Percentiles rank a stretch among this genome's conserved stretches.
Conservation (phyloP, 2,329 filamentous ascomycete genomes). For the Sporothrix schenckii region DNA sequence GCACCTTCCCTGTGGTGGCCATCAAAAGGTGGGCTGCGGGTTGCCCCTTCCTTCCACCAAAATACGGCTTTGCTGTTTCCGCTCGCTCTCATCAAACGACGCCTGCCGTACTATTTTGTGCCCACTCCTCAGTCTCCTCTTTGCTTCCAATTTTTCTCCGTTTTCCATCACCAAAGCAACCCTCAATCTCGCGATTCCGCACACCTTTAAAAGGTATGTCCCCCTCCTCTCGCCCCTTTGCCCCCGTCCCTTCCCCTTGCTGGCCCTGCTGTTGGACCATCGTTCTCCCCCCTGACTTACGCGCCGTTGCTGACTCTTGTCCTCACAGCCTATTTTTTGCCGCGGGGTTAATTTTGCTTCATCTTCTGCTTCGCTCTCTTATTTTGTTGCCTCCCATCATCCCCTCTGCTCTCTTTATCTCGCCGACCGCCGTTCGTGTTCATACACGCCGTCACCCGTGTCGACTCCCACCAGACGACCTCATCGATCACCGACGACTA, state of each 20-base stretch:
- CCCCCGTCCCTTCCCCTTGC: conserved; percentile 1
- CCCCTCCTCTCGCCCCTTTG: neutral
- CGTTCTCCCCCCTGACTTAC: conserved; percentile 8
- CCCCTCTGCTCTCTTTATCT: neutral
- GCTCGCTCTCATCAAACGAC: conserved; percentile 30
- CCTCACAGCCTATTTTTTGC: conserved; percentile 24
- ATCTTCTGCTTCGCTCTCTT: neutral
- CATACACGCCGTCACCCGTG: neutral
- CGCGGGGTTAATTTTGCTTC: conserved; percentile 8
- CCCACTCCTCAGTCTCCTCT: conserved; percentile 27
- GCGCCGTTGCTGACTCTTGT: conserved; percentile 22
- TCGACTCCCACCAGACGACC: neutral
- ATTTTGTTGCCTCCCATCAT: neutral
- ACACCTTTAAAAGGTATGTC: conserved; percentile 24
- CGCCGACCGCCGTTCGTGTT: conserved; percentile 10
- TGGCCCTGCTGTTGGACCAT: neutral
- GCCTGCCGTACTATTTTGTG: conserved; percentile 25
- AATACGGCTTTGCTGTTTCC: conserved; percentile 29
- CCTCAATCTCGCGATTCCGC: conserved; percentile 28
- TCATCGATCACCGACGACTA: neutral
- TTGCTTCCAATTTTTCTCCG: conserved; percentile 26
- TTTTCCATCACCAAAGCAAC: conserved; percentile 34
- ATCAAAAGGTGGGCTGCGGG: conserved; percentile 13
- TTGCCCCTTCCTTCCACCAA: conserved; percentile 33
- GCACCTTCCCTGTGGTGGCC: neutral